Conservation (phyloP, 2,329 filamentous ascomycete genomes). For the Didymella arachidicola region DNA sequence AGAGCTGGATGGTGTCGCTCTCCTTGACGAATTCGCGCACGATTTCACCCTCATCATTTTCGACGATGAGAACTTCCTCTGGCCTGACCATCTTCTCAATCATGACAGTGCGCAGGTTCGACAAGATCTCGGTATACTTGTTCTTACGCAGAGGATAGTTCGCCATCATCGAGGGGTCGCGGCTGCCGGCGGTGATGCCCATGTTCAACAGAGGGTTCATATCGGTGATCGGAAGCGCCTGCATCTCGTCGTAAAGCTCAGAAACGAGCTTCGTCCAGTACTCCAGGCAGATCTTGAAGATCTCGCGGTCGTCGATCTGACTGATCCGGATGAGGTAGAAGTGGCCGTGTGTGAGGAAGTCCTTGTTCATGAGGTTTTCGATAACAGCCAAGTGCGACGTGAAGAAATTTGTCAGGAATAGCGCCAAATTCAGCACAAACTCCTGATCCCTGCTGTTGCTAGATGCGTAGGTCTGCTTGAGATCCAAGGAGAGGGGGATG, state of each 20-base stretch:
- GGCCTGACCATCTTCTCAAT: conserved; percentile 99
- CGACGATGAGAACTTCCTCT: conserved; percentile 98
- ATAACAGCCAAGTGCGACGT: conserved; percentile 91
- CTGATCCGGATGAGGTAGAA: conserved; percentile 98
- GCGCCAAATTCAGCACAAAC: conserved; percentile 94
- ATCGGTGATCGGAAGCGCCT: conserved; percentile 90
- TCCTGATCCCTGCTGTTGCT: conserved; percentile 96
- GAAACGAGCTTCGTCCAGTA: conserved; percentile 99
- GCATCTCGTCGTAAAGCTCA: conserved; percentile 99
- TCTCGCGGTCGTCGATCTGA: conserved; percentile 97
- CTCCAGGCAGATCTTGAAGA: conserved; percentile 99
- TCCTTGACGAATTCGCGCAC: conserved; percentile 99
- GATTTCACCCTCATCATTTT: conserved; percentile 99
- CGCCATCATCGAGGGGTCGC: conserved; percentile 82
- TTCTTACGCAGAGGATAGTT: conserved; percentile 96
- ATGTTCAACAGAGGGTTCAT: conserved; percentile 88
- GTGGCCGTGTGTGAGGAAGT: conserved; percentile 94
- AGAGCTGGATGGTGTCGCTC: conserved; percentile 97
- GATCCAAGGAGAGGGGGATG: conserved; percentile 86
- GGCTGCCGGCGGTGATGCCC: conserved; percentile 77
- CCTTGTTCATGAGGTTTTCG: conserved; percentile 92
- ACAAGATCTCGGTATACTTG: conserved; percentile 94
- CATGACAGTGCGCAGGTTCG: conserved; percentile 96
- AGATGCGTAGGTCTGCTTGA: conserved; percentile 88
- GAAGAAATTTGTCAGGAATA: conserved; percentile 98